Conservation (phyloP, 768 basidiomycete genomes). For the Neoboletus subvelutipes region DNA sequence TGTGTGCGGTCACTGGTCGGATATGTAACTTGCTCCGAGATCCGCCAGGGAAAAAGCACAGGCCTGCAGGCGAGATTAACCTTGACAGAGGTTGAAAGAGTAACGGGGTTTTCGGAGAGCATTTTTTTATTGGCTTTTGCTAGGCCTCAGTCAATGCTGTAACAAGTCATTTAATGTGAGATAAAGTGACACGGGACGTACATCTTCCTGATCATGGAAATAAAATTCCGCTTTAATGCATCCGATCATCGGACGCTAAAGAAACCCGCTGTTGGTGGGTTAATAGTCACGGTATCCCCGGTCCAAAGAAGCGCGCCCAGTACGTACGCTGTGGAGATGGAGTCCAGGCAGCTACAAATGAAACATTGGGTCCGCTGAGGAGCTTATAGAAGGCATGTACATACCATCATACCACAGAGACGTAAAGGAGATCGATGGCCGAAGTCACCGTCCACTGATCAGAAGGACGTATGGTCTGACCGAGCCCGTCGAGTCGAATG, state of each 20-base stretch:
- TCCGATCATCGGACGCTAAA: constrained; percentile 21
- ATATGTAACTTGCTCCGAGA: constrained; percentile 10
- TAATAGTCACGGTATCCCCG: constrained; percentile 10
- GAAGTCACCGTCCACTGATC: constrained; percentile 7
- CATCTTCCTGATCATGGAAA: constrained; percentile 16
- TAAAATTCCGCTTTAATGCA: constrained; percentile 7
- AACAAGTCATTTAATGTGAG: constrained; percentile 19
- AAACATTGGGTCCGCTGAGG: constrained; percentile 4
- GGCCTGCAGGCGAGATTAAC: constrained; percentile 27
- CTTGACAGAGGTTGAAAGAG: constrained; percentile 12
- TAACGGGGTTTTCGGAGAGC: constrained; percentile 16
- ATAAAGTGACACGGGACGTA: constrained; percentile 18
- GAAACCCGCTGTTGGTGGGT: constrained; percentile 14
- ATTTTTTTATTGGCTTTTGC: constrained; percentile 3
- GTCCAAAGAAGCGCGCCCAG: constrained; percentile 7
- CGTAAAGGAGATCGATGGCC: constrained; percentile 15
- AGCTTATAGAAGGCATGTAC: constrained; percentile 10
- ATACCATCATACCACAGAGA: constrained; percentile 10
- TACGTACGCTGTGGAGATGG: constrained; percentile 24
- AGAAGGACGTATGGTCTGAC: neutral
- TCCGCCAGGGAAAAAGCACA: constrained; percentile 10
- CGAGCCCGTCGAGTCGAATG: neutral
- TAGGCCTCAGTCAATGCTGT: constrained; percentile 18
- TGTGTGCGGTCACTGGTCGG: neutral
- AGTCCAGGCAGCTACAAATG: constrained; percentile 8